Evolutionary conservation across 257 asterid species (phyloP).

Genomic region (Perilla frutescens): DNA sequence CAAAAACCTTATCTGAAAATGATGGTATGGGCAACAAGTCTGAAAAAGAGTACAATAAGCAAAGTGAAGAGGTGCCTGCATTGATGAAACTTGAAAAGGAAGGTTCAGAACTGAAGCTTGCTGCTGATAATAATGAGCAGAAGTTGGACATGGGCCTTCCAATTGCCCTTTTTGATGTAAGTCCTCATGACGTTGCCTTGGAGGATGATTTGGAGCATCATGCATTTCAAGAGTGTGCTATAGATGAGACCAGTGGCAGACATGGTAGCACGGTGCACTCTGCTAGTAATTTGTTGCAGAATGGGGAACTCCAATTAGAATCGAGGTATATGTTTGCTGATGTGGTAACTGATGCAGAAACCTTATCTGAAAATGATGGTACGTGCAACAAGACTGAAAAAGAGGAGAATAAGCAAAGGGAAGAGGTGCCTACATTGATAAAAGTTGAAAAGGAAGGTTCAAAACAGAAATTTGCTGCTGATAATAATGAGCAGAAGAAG

Average conservation of each 20-base stretch:
- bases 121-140: constrained; percentile 2
- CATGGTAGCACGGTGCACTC: constrained; percentile 43
- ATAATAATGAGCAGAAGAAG: constrained; percentile 32
- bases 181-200: constrained; percentile 39
- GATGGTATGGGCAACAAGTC: constrained; percentile 32
- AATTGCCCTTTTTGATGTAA: constrained; percentile 36
- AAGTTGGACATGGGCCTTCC: constrained; percentile 58
- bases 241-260: constrained; percentile 59
- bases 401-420: constrained; percentile 47
- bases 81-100: constrained; percentile 55
- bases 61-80: constrained; percentile 46
- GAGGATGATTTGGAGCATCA: constrained; percentile 64
- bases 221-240: constrained; percentile 84
- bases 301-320: constrained; percentile 40
- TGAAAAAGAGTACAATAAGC: constrained; percentile 49
- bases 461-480: background rate
- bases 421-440: constrained; percentile 47
- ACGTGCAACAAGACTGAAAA: constrained; percentile 41
- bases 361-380: constrained; percentile 29
- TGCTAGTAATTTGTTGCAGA: constrained; percentile 39
- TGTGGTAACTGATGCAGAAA: constrained; percentile 38
- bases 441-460: constrained; percentile 57
- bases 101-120: constrained; percentile 35
- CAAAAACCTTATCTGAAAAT: constrained; percentile 31
- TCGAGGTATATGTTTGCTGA: constrained; percentile 42